Evolutionary conservation across 2,329 filamentous ascomycete genomes (phyloP), one percentile per base, ranked within the genome.

Genomic region (Aspergillus nomiae): DNA sequence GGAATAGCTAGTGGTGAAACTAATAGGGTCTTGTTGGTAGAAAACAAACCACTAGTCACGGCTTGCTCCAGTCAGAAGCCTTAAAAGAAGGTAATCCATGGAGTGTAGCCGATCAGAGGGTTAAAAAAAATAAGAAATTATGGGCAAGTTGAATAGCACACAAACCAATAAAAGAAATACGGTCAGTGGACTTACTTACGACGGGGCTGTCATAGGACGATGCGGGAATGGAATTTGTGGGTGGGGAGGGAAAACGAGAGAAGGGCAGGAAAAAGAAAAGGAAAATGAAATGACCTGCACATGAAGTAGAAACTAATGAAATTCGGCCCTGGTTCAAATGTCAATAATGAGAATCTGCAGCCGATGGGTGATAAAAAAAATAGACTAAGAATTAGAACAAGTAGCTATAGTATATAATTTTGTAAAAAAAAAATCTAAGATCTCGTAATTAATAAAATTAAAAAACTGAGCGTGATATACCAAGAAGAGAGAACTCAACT

Each of bases 81-180:
- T 51, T 21, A 28, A n/a, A 51, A 38, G 54, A 38, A 24, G 54
- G 54, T 56, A 38, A 56, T 38, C 16, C 34, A 43, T 56, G 21
- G 30, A 32, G 28, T 32, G 48, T 9, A 57, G 48, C 34, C 41
- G 48, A 56, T 58, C 24, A 24, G 48, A 45, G 30, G 26, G 32
- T 48, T 48, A 14, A 59, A 14, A 41, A 36, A 43, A 48, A 46
- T 45, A 46, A 50, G 46, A 53, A 45, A 45, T 36, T 36, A 55
- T 36, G 30, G 16, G 26, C 36, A 38, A 38, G n/a, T 55, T 38
- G 51, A 34, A 38, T 36, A 38, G 11, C 51, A 55, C 32, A 55
- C 51, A 55, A 55, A 55, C 51, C 51, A 55, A 55, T 55, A 38
- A 38, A 30, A 55, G 51, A 55, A 55, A 55, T 55, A 55, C 32